Percentiles rank a stretch among this genome's conserved stretches.
These are phyloP conservation scores for Suillus bovinus DNA, from an alignment of 768 basidiomycete species.

Conservation along the genomic window DNA sequence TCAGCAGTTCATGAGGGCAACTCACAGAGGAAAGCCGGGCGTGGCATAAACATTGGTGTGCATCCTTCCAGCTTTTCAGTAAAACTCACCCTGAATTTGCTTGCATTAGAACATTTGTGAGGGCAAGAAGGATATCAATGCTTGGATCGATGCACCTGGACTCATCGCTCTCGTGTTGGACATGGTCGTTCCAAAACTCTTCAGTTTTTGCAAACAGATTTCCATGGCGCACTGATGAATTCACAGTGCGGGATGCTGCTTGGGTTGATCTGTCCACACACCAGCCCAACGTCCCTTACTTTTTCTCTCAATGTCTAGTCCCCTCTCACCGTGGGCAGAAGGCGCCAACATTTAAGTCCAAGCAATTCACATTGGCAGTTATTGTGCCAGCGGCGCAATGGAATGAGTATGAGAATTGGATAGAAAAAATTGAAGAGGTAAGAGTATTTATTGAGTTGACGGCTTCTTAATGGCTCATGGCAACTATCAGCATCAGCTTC, in stretches of 20 bases:
- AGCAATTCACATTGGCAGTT: not conserved
- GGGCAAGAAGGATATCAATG: not conserved
- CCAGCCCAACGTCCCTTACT: not conserved
- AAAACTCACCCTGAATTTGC: too few species aligned
- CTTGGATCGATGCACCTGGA: not conserved
- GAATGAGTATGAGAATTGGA: constrained; percentile 3
- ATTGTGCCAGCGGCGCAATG: constrained; percentile 5
- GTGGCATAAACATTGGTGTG: not conserved
- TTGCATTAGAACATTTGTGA: not conserved
- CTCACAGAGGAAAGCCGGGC: too few species aligned
- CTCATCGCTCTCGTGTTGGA: not conserved
- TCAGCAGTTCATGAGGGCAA: not conserved
- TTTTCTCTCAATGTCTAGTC: constrained; percentile 7
- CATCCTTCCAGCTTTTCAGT: too few species aligned
- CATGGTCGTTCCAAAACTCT: not conserved
- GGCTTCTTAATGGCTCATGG: too few species aligned
- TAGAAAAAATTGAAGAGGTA: not conserved
- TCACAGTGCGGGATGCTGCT: not conserved
- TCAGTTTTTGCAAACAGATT: not conserved
- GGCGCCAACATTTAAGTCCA: not conserved
- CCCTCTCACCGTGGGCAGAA: not conserved
- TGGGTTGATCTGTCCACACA: constrained; percentile 11
- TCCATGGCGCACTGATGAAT: not conserved
- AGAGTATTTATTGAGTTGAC: too few species aligned
- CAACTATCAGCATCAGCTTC: too few species aligned